These are phyloP conservation scores for Vigna hirtella DNA, from an alignment of 306 rosid species.

Conservation along the genomic window DNA sequence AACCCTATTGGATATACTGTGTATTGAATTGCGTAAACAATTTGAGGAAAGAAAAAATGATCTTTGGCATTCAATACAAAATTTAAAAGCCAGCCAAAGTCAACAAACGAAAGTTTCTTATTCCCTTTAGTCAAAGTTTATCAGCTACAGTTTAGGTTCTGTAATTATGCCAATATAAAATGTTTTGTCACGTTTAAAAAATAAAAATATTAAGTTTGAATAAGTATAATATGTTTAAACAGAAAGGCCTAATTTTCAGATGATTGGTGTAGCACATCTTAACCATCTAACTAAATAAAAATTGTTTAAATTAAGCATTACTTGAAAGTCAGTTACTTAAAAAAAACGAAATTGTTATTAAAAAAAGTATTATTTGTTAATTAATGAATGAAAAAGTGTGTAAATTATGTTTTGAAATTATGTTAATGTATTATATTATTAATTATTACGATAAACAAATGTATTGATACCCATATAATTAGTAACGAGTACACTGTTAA, in stretches of 20 bases:
- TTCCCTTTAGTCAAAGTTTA: constrained; percentile 43
- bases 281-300: not conserved
- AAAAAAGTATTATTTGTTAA: too few relatives aligned
- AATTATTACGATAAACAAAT: too few relatives aligned
- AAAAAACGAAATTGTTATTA: not conserved
- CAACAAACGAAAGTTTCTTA: constrained; percentile 33
- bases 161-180: not conserved
- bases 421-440: too few relatives aligned
- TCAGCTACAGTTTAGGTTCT: constrained; percentile 1
- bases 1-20: constrained; percentile 6
- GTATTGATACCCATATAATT: too few relatives aligned
- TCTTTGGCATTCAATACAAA: constrained; percentile 19
- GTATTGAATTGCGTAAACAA: constrained; percentile 18
- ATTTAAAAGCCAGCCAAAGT: constrained; percentile 34
- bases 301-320: not conserved
- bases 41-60: not conserved
- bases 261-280: not conserved
- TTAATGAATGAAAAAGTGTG: not conserved
- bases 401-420: too few relatives aligned
- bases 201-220: constrained; percentile 3
- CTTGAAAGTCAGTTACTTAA: not conserved
- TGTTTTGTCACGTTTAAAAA: constrained; percentile 29
- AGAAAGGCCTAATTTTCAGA: not conserved
- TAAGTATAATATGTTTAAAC: not conserved
- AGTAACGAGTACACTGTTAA: too few relatives aligned